A percentile compares a stretch with the other conserved stretches of the same genome.
Conservation (phyloP, 352 stramenopile species). For the Globisporangium carolinianum region DNA sequence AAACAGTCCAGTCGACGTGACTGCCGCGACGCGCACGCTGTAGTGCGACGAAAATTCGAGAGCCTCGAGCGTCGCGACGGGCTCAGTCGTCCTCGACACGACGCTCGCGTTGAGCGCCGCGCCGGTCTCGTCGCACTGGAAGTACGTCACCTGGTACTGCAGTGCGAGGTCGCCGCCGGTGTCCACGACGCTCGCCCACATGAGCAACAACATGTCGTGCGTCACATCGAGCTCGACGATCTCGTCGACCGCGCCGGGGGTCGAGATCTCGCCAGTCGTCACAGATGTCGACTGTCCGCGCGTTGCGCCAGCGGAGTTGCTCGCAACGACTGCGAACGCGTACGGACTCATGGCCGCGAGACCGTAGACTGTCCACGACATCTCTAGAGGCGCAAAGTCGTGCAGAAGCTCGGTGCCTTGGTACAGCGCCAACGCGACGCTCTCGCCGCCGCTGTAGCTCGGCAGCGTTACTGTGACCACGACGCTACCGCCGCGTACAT, state of each 20-base stretch:
- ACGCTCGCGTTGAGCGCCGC: constrained; percentile 4
- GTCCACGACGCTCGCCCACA: constrained; percentile 30
- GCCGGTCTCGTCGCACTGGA: constrained; percentile 18
- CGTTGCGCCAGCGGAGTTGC: constrained; percentile 27
- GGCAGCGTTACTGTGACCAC: constrained; percentile 13
- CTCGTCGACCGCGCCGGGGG: constrained; percentile 22
- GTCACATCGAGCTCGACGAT: constrained; percentile 19
- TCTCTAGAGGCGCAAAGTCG: constrained; percentile 16
- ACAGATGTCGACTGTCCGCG: constrained; percentile 17
- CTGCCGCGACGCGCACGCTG: constrained; percentile 16
- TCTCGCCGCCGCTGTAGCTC: constrained; percentile 35
- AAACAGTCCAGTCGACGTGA: constrained; percentile 28
- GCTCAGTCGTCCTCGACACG: constrained; percentile 5
- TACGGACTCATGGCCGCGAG: constrained; percentile 33
- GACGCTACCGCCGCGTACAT: constrained; percentile 23
- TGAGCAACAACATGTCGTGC: constrained; percentile 29
- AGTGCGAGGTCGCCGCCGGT: constrained; percentile 36
- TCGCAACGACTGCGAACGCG: constrained; percentile 24
- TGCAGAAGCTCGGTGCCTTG: constrained; percentile 14
- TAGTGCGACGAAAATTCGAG: constrained; percentile 36
- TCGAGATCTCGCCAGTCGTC: constrained; percentile 26
- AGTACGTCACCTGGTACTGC: constrained; percentile 40
- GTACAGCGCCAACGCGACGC: constrained; percentile 25
- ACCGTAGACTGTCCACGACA: constrained; percentile 21
- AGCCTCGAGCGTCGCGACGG: constrained; percentile 10